These are phyloP conservation scores for Ziziphus jujuba DNA, from an alignment of 306 rosid species.

Conservation along the genomic window DNA sequence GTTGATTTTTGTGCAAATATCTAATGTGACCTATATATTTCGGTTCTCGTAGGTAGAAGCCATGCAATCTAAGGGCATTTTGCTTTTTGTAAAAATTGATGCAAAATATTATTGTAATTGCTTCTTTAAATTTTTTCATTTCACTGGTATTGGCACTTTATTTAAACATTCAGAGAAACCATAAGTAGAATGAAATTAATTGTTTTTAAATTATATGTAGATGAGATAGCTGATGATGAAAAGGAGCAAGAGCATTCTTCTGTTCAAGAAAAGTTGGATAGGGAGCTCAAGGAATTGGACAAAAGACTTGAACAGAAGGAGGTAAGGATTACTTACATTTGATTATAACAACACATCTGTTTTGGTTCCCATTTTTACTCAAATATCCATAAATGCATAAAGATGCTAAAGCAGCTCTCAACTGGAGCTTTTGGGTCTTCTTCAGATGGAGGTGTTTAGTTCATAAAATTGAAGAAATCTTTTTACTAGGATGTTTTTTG, in stretches of 20 bases:
- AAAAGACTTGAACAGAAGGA: slow-evolving; percentile 92
- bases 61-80: too few relatives aligned
- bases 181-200: background rate
- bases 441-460: slow-evolving; percentile 3
- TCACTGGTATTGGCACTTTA: background rate
- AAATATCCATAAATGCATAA: background rate
- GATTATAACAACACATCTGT: background rate
- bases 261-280: slow-evolving; percentile 81
- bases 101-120: background rate
- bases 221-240: slow-evolving; percentile 61
- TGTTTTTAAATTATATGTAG: slow-evolving; percentile 37
- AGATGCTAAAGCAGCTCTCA: background rate
- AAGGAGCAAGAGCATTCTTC: slow-evolving; percentile 93
- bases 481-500: background rate
- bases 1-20: background rate
- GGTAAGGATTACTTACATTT: slow-evolving; percentile 41
- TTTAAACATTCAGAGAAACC: background rate
- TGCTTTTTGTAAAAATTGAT: too few relatives aligned
- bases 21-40: background rate
- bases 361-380: background rate
- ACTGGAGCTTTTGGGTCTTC: background rate
- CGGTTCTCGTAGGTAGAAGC: too few relatives aligned
- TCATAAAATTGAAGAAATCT: background rate
- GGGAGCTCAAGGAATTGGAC: slow-evolving; percentile 89
- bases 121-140: background rate